These are phyloP conservation scores for Phaeosphaeriaceae sp. DNA, from an alignment of 2,329 filamentous ascomycete genomes.

Conservation along the genomic window DNA sequence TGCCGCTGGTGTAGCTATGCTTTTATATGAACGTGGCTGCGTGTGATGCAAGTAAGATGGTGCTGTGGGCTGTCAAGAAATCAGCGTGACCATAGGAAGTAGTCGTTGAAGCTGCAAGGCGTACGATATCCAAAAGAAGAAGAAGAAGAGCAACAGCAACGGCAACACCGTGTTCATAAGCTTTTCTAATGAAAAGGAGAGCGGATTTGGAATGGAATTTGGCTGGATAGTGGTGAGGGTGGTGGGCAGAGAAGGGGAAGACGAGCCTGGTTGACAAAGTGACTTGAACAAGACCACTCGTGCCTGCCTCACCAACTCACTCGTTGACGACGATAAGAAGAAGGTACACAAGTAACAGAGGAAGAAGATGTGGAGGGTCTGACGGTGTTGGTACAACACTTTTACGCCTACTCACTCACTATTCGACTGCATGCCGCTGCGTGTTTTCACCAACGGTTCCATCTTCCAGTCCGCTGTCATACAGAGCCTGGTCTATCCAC, in stretches of 20 bases:
- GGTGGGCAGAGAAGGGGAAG: slow-evolving; percentile 5
- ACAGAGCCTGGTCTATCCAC: no score
- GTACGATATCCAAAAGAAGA: slow-evolving; percentile 28
- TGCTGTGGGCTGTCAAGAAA: slow-evolving; percentile 15
- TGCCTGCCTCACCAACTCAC: slow-evolving; percentile 16
- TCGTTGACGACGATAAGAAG: no score
- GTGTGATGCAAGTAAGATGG: neutral
- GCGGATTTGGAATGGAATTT: slow-evolving; percentile 21
- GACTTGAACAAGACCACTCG: slow-evolving; percentile 6
- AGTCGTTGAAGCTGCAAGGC: slow-evolving; percentile 20
- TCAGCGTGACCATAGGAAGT: slow-evolving; percentile 24
- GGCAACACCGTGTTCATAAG: slow-evolving; percentile 17
- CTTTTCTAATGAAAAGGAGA: slow-evolving; percentile 19
- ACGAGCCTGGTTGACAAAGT: slow-evolving; percentile 1
- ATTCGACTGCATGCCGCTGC: slow-evolving; percentile 1
- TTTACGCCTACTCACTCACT: slow-evolving; percentile 21
- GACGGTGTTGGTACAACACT: neutral
- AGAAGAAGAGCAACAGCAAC: slow-evolving; percentile 21
- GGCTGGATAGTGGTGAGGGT: slow-evolving; percentile 17
- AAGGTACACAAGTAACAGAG: slow-evolving; percentile 4
- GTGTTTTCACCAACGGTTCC: neutral
- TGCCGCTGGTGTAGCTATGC: slow-evolving; percentile 10
- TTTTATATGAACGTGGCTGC: neutral
- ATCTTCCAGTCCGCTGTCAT: neutral
- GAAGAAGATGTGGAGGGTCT: slow-evolving; percentile 10